phyloP scores from a whole-genome alignment of 441 rosid genomes.

The Breynia disticha region DNA sequence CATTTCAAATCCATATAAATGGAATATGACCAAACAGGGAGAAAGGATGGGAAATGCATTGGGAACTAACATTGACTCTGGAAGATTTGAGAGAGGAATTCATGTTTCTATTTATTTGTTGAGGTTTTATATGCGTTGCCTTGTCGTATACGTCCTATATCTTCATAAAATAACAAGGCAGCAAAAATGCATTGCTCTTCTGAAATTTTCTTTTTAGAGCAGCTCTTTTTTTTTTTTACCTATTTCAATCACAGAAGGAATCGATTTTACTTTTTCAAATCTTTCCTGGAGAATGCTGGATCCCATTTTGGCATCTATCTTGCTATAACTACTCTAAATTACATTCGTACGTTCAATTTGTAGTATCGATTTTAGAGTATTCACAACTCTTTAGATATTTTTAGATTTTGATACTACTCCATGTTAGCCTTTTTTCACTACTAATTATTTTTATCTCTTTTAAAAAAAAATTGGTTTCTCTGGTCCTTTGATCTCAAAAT shows the following conservation, averaged over 20 bases:
- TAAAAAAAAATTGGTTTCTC: too few relatives aligned
- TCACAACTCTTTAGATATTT: too few relatives aligned
- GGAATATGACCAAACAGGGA: background rate
- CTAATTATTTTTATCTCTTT: too few relatives aligned
- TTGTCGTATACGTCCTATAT: background rate
- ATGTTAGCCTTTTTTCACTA: too few relatives aligned
- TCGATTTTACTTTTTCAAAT: background rate
- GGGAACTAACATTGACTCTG: background rate
- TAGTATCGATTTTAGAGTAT: too few relatives aligned
- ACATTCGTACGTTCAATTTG: too few relatives aligned
- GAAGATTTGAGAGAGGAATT: background rate
- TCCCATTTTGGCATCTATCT: too few relatives aligned
- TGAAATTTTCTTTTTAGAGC: constrained; percentile 11
- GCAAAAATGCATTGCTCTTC: constrained; percentile 7
- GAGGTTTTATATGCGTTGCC: background rate
- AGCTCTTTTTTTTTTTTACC: background rate
- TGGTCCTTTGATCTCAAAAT: too few relatives aligned
- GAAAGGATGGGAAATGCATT: too few relatives aligned
- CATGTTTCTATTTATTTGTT: constrained; percentile 5
- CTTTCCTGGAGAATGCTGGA: background rate
- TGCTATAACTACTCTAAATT: background rate
- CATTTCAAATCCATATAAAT: background rate
- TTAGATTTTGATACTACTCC: too few relatives aligned
- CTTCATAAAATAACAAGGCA: constrained; percentile 13
- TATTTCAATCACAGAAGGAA: background rate